Base-by-base conservation (phyloP, 306 rosid species). In the Prunus campanulata region DNA sequence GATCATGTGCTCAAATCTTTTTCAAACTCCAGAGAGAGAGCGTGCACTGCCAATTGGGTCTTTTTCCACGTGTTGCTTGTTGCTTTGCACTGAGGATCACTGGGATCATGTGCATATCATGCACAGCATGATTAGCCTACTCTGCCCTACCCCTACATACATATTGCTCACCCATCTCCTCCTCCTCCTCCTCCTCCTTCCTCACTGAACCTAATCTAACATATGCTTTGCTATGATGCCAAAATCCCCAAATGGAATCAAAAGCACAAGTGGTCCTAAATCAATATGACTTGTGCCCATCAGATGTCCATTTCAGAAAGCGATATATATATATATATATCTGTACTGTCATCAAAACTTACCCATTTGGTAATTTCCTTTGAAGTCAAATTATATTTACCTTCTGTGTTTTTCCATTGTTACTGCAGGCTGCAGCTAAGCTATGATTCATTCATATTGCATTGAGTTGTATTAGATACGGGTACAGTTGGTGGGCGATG, bases 21-120 rank as follows among this genome's bases (percentile, higher is more conserved):
- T 56, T 18, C 48, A 52, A 78, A 56, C 49, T 46, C 19, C 30
- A 39, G 44, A 39, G 44, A 39, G 44, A 7, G 65, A 70, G 74
- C 74, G 67, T 73, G 79, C 44, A 39, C 44, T 39, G 22, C 79
- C 68, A 75, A 81, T 44, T 66, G 69, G 78, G 44, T 77, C n/a
- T n/a, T 47, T 39, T 22, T 71, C 77, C 78, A 78, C 83, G 71
- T 61, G 81, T 67, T 68, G 66, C 78, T 84, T 61, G 81, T 61
- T 68, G 66, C 78, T 84, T 84, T 86, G 90, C 70, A 71, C 68
- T 82, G 80, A 77, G 83, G 80, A 81, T 79, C 82, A 66, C 85
- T 74, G 35, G 86, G 84, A 89, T 91, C 97, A 84, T 79, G 91
- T 89, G 93, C 87, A 49, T 78, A 83, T 85, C 74, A 89, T 86